phyloP scores from a whole-genome alignment of 2,329 filamentous ascomycete species.

The Trichoderma arundinaceum region DNA sequence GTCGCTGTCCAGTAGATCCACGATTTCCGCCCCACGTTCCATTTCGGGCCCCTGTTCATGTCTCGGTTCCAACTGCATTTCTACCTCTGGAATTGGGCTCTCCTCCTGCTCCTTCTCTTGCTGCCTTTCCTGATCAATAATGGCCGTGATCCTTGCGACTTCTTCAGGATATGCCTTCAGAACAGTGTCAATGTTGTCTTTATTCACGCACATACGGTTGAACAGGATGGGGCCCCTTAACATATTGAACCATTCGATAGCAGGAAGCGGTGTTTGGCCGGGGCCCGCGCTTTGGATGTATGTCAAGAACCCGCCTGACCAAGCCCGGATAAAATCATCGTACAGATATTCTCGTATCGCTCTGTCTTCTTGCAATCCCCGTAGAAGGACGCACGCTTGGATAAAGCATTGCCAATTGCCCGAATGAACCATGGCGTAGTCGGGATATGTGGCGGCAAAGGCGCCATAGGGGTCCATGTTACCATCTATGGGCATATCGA shows the following conservation, averaged over 20 bases:
- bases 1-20: neutral
- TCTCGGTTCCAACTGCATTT: conserved; percentile 6
- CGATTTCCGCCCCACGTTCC: neutral
- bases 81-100: neutral
- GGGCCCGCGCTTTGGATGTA: conserved; percentile 46
- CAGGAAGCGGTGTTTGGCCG: conserved; percentile 43
- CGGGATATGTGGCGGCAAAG: conserved; percentile 53
- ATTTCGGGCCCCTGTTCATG: neutral
- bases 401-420: conserved; percentile 52
- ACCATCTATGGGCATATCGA: conserved; percentile 10
- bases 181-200: conserved; percentile 45
- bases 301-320: conserved; percentile 48
- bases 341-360: conserved; percentile 52
- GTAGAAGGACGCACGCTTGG: conserved; percentile 51
- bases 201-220: conserved; percentile 44
- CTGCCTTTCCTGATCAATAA: conserved; percentile 29
- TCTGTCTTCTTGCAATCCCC: conserved; percentile 45
- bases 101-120: neutral
- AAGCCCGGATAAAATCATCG: conserved; percentile 59
- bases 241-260: conserved; percentile 51
- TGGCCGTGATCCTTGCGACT: conserved; percentile 36
- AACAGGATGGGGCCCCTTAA: conserved; percentile 41
- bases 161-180: conserved; percentile 45
- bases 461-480: conserved; percentile 43
- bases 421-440: conserved; percentile 48